Conservation (phyloP, 345 rosid genomes). For the Pistacia integerrima region DNA sequence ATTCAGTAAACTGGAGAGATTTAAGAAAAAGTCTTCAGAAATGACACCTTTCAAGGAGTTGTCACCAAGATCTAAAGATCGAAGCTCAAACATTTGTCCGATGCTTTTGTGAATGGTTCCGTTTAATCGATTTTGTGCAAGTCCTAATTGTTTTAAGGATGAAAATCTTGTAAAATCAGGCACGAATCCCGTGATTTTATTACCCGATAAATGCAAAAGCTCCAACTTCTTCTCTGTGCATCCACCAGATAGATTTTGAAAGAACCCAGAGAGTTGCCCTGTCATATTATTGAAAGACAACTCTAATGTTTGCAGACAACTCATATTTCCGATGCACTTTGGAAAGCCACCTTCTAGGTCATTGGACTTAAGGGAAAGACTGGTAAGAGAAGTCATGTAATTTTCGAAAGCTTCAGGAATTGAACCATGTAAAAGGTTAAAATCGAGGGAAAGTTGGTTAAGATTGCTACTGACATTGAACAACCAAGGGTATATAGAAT, state of each 20-base stretch:
- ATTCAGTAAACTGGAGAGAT: too few species aligned
- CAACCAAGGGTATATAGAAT: constrained; percentile 17
- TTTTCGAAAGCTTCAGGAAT: neutral
- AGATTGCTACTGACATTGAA: neutral
- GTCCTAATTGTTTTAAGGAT: neutral
- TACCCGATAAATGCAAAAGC: neutral
- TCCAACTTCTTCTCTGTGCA: neutral
- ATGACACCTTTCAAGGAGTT: constrained; percentile 31
- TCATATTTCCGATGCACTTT: neutral
- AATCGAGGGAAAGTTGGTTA: neutral
- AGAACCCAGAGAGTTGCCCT: neutral
- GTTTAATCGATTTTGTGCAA: neutral
- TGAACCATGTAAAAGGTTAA: neutral
- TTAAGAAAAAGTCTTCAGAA: constrained; percentile 24
- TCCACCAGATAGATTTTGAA: neutral
- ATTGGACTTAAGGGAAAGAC: neutral
- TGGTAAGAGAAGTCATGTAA: neutral
- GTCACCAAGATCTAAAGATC: neutral
- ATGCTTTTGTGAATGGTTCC: constrained; percentile 3
- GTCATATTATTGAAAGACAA: neutral
- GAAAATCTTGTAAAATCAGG: neutral
- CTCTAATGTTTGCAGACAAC: neutral
- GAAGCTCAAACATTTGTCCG: constrained; percentile 10
- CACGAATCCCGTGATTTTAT: constrained; percentile 19
- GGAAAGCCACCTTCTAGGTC: neutral